Percentiles rank a stretch among this genome's conserved stretches.
Conservation (phyloP, 306 rosid genomes). For the Dalbergia cochinchinensis region DNA sequence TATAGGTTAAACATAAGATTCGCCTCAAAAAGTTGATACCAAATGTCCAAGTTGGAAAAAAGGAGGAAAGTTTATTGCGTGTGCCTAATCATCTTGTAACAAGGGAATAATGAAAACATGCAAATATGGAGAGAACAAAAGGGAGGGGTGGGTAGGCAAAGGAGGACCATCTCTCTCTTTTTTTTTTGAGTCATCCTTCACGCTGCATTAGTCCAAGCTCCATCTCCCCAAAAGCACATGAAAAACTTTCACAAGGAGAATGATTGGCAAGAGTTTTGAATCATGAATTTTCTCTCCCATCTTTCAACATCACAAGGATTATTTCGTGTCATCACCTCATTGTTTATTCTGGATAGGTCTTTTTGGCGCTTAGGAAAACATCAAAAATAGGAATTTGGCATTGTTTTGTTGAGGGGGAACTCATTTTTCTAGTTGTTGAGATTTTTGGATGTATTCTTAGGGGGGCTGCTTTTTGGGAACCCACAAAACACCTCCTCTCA, state of each 20-base stretch:
- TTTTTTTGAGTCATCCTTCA: too few species aligned
- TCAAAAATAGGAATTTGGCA: slow-evolving; percentile 54
- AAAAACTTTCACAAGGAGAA: slow-evolving; percentile 36
- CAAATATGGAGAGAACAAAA: not conserved
- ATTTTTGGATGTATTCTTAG: slow-evolving; percentile 61
- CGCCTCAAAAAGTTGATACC: slow-evolving; percentile 48
- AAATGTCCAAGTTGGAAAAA: slow-evolving; percentile 39
- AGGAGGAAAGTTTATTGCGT: slow-evolving; percentile 10
- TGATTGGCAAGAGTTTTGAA: slow-evolving; percentile 61
- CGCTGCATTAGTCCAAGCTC: too few species aligned
- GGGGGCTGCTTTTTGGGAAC: slow-evolving; percentile 50
- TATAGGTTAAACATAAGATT: slow-evolving; percentile 41
- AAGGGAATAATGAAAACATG: slow-evolving; percentile 41
- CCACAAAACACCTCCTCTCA: slow-evolving; percentile 11
- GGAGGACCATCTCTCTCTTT: slow-evolving; percentile 36
- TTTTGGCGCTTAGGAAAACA: slow-evolving; percentile 55
- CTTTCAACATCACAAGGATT: slow-evolving; percentile 60
- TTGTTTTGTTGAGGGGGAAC: slow-evolving; percentile 48
- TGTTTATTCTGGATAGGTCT: slow-evolving; percentile 45
- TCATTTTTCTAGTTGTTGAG: slow-evolving; percentile 52
- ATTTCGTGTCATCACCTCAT: slow-evolving; percentile 57
- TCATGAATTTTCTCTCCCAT: slow-evolving; percentile 48
- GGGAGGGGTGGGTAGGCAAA: not conserved
- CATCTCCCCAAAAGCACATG: too few species aligned
- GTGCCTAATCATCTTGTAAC: slow-evolving; percentile 29